Evolutionary conservation across 202 grass and related monocot species (phyloP).

Genomic region (Schoenoplectus tabernaemontani): DNA sequence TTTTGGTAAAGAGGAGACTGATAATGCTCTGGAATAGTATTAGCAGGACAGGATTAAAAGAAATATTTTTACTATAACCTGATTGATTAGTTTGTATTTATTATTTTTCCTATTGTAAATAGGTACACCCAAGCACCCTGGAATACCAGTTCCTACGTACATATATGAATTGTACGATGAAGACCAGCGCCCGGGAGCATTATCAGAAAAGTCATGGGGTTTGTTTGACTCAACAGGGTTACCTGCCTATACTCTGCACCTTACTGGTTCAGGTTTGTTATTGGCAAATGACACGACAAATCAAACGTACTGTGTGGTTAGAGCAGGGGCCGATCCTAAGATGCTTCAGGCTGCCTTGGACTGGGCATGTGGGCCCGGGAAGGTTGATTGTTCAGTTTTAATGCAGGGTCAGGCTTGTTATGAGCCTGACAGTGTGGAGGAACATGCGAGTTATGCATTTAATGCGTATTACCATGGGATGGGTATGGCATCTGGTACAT

Average conservation of each 20-base stretch:
- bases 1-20: background rate
- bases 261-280: slow-evolving; percentile 68
- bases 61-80: no score
- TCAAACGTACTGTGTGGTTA: slow-evolving; percentile 73
- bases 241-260: slow-evolving; percentile 69
- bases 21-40: background rate
- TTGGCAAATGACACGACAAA: slow-evolving; percentile 92
- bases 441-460: slow-evolving; percentile 71
- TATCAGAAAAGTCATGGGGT: slow-evolving; percentile 86
- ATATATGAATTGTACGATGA: slow-evolving; percentile 96
- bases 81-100: background rate
- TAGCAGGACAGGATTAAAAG: no score
- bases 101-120: background rate
- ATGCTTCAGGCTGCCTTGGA: slow-evolving; percentile 90
- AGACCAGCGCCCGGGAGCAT: slow-evolving; percentile 51
- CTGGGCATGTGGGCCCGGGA: slow-evolving; percentile 84
- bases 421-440: slow-evolving; percentile 61
- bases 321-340: slow-evolving; percentile 66
- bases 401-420: slow-evolving; percentile 75
- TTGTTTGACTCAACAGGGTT: slow-evolving; percentile 76
- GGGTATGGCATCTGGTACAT: slow-evolving; percentile 67
- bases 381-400: slow-evolving; percentile 76
- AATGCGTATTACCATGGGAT: slow-evolving; percentile 80
- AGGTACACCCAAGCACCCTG: slow-evolving; percentile 83
- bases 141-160: slow-evolving; percentile 66